Evolutionary conservation across 2,329 filamentous ascomycete species (phyloP), one percentile per base, ranked within the genome.

Genomic region (Microsporum ferrugineum): DNA sequence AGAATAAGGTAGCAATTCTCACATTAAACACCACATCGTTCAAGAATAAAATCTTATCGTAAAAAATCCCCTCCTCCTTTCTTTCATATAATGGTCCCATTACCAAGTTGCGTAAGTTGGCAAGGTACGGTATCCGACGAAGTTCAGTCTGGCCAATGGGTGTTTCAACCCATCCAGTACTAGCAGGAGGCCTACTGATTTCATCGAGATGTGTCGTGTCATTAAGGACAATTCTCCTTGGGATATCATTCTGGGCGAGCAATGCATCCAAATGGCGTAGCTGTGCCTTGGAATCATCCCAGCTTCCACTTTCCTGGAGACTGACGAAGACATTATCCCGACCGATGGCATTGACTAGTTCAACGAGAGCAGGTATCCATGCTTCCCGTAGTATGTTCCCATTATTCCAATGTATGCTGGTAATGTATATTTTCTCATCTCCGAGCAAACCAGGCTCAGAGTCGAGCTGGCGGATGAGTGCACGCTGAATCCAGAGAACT

Each of bases 331-430:
- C 81, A 68, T 88, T 88, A 2, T 83, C 77, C 0, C 79, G 73
- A 0, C 86, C 86, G 2, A 88, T 73, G 4, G 76, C 74, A 53
- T 79, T 74, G 3, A 81, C 78, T 23, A 89, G 73, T 1, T 80
- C 75, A 5, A 86, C 62, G 2, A 89, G 75, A 0, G 83, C 84
- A 4, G 78, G 72, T 64, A 79, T 84, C 86, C 87, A 89, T 66
- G 85, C 79, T 3, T 76, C 75, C 5, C 81, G 78, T 1, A 89
- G 76, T 29, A 88, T 75, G 1, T 71, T 69, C 62, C 81, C 86
- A 64, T 83, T 83, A 67, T 87, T 88, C 79, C 85, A 88, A 68
- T 88, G 85, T 69, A 86, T 83, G 63, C 82, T 83, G 3, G 85
- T 83, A 63, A 90, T 87, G 73, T 84, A 89, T 63, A 89, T 57